Conservation (phyloP, 306 rosid genomes). For the Corylus americana region DNA sequence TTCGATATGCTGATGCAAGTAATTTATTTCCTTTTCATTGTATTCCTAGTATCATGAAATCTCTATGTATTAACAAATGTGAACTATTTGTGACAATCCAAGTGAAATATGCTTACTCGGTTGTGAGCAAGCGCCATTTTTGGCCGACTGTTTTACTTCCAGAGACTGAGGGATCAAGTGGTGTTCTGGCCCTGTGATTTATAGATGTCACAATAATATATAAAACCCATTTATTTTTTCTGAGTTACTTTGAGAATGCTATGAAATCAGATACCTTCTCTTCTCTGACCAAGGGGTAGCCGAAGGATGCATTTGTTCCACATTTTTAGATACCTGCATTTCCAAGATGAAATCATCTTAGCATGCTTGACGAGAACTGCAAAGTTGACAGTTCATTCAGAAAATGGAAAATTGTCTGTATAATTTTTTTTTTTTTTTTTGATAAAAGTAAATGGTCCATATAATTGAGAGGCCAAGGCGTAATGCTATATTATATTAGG, state of each 20-base stretch:
- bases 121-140: conserved; percentile 63
- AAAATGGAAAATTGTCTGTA: neutral
- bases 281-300: conserved; percentile 81
- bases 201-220: neutral
- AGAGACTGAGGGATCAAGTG: conserved; percentile 41
- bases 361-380: conserved; percentile 3
- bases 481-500: too few species aligned
- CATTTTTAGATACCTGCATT: conserved; percentile 57
- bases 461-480: too few species aligned
- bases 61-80: neutral
- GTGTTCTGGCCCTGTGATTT: conserved; percentile 53
- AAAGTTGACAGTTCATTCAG: neutral
- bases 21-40: neutral
- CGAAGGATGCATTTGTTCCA: conserved; percentile 43
- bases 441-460: too few species aligned
- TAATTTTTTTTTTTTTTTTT: too few species aligned
- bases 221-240: neutral
- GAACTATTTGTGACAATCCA: neutral
- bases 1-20: neutral
- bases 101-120: conserved; percentile 52
- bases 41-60: neutral
- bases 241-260: neutral
- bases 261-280: conserved; percentile 48
- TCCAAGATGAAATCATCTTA: conserved; percentile 24
- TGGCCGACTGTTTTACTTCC: conserved; percentile 42